These are phyloP conservation scores for Lomentospora prolificans DNA, from an alignment of 2,329 filamentous ascomycete genomes.

Conservation along the genomic window DNA sequence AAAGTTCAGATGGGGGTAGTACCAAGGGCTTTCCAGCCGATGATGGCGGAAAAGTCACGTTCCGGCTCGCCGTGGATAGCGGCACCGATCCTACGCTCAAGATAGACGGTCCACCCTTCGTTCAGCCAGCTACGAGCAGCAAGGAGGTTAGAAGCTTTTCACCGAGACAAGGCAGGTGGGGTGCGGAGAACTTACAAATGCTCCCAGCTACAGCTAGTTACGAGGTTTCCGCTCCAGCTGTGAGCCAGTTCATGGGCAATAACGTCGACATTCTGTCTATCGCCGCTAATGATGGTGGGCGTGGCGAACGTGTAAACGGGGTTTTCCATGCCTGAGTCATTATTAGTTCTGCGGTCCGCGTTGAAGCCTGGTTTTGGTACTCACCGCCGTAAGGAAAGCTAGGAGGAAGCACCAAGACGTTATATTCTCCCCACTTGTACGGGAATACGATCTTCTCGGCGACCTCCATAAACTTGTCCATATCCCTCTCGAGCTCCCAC, in stretches of 20 bases:
- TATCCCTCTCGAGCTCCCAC: constrained; percentile 86
- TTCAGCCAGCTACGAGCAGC: constrained; percentile 47
- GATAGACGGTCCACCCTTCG: constrained; percentile 87
- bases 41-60: constrained; percentile 90
- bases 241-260: constrained; percentile 77
- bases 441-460: constrained; percentile 76
- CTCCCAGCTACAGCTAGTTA: constrained; percentile 71
- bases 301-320: constrained; percentile 93
- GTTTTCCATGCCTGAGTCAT: constrained; percentile 65
- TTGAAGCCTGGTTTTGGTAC: constrained; percentile 17
- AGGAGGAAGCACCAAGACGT: constrained; percentile 72
- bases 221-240: constrained; percentile 83
- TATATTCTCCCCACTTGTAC: constrained; percentile 93
- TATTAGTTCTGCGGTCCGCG: constrained; percentile 10
- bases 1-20: constrained; percentile 13
- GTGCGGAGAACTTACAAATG: constrained; percentile 47
- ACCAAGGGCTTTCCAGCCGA: constrained; percentile 84
- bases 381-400: constrained; percentile 79
- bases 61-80: constrained; percentile 72
- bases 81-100: constrained; percentile 76
- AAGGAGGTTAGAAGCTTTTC: neutral
- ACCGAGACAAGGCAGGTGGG: neutral
- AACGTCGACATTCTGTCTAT: constrained; percentile 86
- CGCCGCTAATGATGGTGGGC: constrained; percentile 84
- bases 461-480: constrained; percentile 82